These are phyloP conservation scores for Toxicodendron radicans DNA, from an alignment of 345 rosid genomes.

Conservation along the genomic window DNA sequence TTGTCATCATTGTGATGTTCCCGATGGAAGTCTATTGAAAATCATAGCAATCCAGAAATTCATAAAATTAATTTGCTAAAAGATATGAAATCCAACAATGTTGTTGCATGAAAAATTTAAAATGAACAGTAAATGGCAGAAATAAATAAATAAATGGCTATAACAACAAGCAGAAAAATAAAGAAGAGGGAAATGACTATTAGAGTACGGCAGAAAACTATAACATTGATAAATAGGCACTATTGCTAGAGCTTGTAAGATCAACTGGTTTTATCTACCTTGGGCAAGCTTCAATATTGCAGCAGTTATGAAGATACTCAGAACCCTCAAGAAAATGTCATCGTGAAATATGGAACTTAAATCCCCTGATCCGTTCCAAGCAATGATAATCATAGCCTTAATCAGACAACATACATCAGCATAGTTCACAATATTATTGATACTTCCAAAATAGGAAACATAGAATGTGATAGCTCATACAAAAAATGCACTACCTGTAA, in stretches of 20 bases:
- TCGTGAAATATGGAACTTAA: slow-evolving; percentile 41
- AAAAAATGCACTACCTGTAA: slow-evolving; percentile 43
- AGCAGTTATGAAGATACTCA: slow-evolving; percentile 66
- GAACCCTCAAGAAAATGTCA: slow-evolving; percentile 52
- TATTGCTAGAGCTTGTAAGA: slow-evolving; percentile 1
- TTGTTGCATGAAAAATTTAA: background rate
- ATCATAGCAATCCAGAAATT: no score
- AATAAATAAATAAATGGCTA: background rate
- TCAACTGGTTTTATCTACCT: slow-evolving; percentile 39
- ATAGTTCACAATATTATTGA: slow-evolving; percentile 4
- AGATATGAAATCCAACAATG: background rate
- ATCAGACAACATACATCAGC: slow-evolving; percentile 23
- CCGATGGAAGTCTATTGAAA: no score
- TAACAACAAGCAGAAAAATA: background rate
- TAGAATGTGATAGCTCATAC: slow-evolving; percentile 4
- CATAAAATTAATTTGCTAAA: background rate
- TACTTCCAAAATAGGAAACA: slow-evolving; percentile 14
- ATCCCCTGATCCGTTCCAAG: slow-evolving; percentile 60
- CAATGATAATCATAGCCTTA: slow-evolving; percentile 64
- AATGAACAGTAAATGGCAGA: background rate
- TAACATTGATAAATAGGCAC: background rate
- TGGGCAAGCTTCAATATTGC: slow-evolving; percentile 54
- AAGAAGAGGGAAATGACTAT: background rate
- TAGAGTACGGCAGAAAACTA: background rate
- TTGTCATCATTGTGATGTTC: no score